Evolutionary conservation across 116 monocot species (phyloP).

Genomic region (Papilionanthe hybrid): DNA sequence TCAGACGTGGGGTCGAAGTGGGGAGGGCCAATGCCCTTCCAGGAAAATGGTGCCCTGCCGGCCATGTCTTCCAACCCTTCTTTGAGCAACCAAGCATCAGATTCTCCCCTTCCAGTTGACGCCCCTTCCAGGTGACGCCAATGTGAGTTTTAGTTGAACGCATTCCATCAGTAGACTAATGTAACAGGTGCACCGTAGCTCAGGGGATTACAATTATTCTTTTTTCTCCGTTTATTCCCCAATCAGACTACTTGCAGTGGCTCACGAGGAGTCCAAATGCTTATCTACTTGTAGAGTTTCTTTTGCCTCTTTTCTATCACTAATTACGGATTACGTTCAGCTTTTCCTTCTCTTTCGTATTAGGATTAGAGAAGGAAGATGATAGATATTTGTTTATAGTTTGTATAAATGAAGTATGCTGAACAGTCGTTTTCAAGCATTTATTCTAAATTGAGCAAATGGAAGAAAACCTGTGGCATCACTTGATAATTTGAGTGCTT

Average conservation of each 20-base stretch:
- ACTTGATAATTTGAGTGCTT: no score
- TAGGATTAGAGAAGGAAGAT: no score
- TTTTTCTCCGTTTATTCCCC: not conserved
- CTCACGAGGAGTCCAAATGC: not conserved
- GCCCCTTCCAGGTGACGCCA: conserved; percentile 67
- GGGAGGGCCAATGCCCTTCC: conserved; percentile 43
- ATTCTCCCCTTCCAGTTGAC: no score
- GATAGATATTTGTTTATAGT: no score
- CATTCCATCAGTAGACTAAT: not conserved
- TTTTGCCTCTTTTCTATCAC: not conserved
- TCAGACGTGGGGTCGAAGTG: conserved; percentile 70
- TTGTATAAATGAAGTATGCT: no score
- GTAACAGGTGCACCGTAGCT: not conserved
- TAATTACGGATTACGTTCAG: no score
- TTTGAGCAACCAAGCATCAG: conserved; percentile 61
- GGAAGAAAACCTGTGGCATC: no score
- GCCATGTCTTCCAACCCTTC: conserved; percentile 47
- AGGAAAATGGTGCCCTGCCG: conserved; percentile 56
- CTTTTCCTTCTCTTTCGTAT: no score
- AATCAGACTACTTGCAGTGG: not conserved
- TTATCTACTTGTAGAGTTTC: not conserved
- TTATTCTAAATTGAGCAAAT: no score
- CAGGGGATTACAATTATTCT: not conserved
- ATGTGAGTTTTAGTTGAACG: not conserved
- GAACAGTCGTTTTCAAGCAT: no score